Percentiles rank a stretch among this genome's conserved stretches.
phyloP scores from a whole-genome alignment of 2,329 filamentous ascomycete genomes.

The Drechslerella coelobrocha region DNA sequence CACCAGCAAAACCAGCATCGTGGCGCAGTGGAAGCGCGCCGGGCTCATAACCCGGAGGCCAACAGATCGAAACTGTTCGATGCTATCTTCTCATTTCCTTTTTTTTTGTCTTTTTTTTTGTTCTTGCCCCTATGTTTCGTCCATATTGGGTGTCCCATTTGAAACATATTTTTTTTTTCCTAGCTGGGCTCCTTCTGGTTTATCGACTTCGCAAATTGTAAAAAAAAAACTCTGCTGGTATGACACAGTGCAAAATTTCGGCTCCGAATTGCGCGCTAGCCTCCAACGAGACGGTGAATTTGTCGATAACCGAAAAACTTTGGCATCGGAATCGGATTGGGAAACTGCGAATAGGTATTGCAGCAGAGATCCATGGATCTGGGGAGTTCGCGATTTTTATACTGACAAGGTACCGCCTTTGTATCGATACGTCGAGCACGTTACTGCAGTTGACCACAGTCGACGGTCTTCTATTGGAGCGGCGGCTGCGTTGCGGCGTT shows the following conservation, averaged over 20 bases:
- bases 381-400: too few species aligned
- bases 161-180: background rate
- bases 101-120: constrained; percentile 33
- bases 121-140: constrained; percentile 5
- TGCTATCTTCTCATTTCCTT: constrained; percentile 29
- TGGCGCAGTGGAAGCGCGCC: constrained; percentile 51
- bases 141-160: background rate
- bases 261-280: constrained; percentile 14
- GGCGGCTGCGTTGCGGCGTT: constrained; percentile 18
- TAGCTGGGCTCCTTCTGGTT: background rate
- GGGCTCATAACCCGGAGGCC: constrained; percentile 51
- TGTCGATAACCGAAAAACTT: background rate
- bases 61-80: constrained; percentile 51
- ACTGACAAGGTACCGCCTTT: background rate
- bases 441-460: background rate
- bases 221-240: constrained; percentile 16
- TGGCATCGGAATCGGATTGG: background rate
- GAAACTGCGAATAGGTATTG: background rate
- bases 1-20: constrained; percentile 37
- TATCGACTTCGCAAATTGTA: background rate
- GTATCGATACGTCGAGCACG: background rate
- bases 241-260: background rate
- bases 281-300: constrained; percentile 26
- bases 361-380: background rate
- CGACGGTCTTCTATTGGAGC: background rate